Evolutionary conservation across 2,329 filamentous ascomycete species (phyloP), one percentile per base, ranked within the genome.

Genomic region (Fusarium sp.): DNA sequence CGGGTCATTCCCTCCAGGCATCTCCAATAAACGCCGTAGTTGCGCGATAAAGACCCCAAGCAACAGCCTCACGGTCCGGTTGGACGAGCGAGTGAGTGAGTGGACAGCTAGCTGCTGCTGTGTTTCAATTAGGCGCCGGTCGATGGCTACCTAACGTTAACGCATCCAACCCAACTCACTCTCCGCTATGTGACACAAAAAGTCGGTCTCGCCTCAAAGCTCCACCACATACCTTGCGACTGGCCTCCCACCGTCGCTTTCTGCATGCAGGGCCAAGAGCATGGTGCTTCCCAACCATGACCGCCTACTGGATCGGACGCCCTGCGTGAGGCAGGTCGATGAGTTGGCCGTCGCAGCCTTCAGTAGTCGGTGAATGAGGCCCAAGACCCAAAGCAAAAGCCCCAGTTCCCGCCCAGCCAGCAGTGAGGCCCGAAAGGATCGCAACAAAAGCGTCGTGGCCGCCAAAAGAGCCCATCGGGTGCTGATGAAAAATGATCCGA

Each of bases 181-280:
- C 31, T 44, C 20, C 59, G 56, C 67, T 68, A 62, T 74, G 71
- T 58, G 59, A 70, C 66, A 67, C 63, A 51, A 77, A 74, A 78
- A 73, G 74, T 74, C 75, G 75, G 75, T 77, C 74, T 75, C 74
- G 63, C 67, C 62, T 62, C 71, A 46, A 63, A 65, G 74, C 70
- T 75, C 76, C 76, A 78, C 76, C 49, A 36, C 46, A 62, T 17
- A 59, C 57, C 61, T 62, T 69, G 61, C 44, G 65, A 69, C 62
- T 76, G 66, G 75, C 56, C 44, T 57, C 62, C 46, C 55, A 42
- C 56, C 56, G 62, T 46, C 56, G 62, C 22, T 56, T 42, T 70
- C 69, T 70, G 53, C 66, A 72, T 74, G 65, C 67, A 73, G 44
- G 63, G 66, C 62, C 66, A 73, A 73, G 62, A 61, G 64, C 56